Evolutionary conservation across 148 eudicot species (phyloP), one percentile per base, ranked within the genome.

Genomic region (Salicornia ramosissima): DNA sequence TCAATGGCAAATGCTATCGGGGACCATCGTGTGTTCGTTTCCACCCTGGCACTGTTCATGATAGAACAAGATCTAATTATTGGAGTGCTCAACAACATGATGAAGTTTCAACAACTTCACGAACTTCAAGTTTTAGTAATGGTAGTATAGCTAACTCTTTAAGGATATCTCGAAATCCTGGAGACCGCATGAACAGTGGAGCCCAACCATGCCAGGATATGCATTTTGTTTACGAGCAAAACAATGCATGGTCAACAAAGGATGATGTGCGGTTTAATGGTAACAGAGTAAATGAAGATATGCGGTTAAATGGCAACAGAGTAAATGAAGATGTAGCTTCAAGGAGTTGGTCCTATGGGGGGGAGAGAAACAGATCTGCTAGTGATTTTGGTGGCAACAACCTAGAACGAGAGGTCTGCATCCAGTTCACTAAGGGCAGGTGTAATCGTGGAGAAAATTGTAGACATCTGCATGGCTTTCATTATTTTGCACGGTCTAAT

Each of bases 401-500:
- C 55, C 54, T 24, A 51, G 56, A 36, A 62, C 72, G 61, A 33
- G 80, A 77, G 72, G 72, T 77, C 19, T 77, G 80, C 55, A 72
- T 77, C 15, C 63, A 68, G 69, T 72, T 60, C 43, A 58, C 73
- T 25, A 72, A 28, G 68, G 80, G 80, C 29, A 72, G 76, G 69
- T 72, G 76, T 43, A 66, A 56, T 69, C 74, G 54, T 54, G 81
- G 81, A 24, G 81, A 59, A 45, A 31, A 56, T 34, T 78, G 81
- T 51, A 73, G 58, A 73, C 73, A 73, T 47, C 57, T 73, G 29
- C 81, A 78, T 54, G 67, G 77, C 40, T 78, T 33, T 53, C 77
- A 73, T 73, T 73, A 56, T 21, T 78, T 61, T 69, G 74, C 77
- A 28, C 69, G 65, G 40, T 69, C 74, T 28, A 25, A 77, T 43